These are phyloP conservation scores for Fulvia fulva DNA, from an alignment of 2,329 filamentous ascomycete species.

Conservation along the genomic window DNA sequence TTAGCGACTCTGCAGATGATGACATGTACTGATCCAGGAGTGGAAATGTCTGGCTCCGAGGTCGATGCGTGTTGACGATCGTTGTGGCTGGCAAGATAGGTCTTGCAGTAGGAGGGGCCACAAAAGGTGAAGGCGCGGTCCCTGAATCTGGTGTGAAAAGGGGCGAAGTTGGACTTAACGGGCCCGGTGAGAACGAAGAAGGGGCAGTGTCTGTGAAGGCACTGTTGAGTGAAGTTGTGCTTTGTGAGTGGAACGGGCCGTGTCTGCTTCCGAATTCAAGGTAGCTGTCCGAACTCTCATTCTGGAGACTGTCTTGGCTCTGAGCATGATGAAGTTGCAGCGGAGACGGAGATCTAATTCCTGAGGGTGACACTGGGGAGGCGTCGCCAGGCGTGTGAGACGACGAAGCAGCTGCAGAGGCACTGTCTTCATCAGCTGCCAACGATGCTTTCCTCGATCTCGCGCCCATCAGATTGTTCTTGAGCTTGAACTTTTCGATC, in stretches of 20 bases:
- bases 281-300: conserved; percentile 54
- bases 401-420: conserved; percentile 53
- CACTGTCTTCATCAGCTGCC: conserved; percentile 63
- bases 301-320: conserved; percentile 66
- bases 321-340: conserved; percentile 59
- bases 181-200: conserved; percentile 64
- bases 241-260: conserved; percentile 62
- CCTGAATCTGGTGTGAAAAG: conserved; percentile 76
- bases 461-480: conserved; percentile 61
- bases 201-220: conserved; percentile 63
- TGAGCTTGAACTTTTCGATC: conserved; percentile 95
- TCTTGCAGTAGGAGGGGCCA: conserved; percentile 42
- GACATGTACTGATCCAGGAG: conserved; percentile 60
- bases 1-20: conserved; percentile 50
- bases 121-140: conserved; percentile 60
- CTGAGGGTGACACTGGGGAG: conserved; percentile 69
- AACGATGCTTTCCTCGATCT: conserved; percentile 54
- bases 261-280: conserved; percentile 59
- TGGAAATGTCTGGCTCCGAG: conserved; percentile 85
- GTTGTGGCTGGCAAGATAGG: conserved; percentile 42
- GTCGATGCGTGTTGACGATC: conserved; percentile 61
- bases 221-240: conserved; percentile 63
- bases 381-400: conserved; percentile 59
- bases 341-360: conserved; percentile 63
- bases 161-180: conserved; percentile 69